Conservation (phyloP, 345 rosid species). For the Salix koriyanagi region DNA sequence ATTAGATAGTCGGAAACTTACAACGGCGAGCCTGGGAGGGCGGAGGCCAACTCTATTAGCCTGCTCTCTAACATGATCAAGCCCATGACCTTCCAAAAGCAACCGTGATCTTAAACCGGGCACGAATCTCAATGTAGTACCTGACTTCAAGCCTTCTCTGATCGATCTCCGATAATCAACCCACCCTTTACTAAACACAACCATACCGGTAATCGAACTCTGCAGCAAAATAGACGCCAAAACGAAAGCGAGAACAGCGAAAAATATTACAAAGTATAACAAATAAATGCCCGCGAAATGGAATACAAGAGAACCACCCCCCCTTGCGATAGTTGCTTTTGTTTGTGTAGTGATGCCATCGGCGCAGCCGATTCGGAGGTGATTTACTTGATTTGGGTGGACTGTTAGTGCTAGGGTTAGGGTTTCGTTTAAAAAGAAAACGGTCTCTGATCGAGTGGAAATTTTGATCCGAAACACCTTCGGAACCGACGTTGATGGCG, state of each 20-base stretch:
- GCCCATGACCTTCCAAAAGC: conserved; percentile 44
- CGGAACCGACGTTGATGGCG: conserved; percentile 3
- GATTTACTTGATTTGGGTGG: conserved; percentile 31
- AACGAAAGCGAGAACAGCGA: conserved; percentile 64
- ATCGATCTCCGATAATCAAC: conserved; percentile 34
- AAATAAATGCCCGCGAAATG: conserved; percentile 63
- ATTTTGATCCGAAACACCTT: conserved; percentile 24
- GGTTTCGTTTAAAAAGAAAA: conserved; percentile 51
- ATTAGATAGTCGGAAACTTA: conserved; percentile 34
- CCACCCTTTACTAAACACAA: conserved; percentile 51
- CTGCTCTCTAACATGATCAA: conserved; percentile 44
- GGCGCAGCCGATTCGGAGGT: conserved; percentile 39
- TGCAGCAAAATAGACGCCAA: conserved; percentile 73
- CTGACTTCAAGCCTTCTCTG: conserved; percentile 48
- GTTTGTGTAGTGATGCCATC: conserved; percentile 28
- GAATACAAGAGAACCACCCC: conserved; percentile 41
- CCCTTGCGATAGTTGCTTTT: conserved; percentile 56
- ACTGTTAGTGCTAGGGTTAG: conserved; percentile 32
- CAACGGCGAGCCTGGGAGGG: conserved; percentile 75
- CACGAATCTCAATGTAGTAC: conserved; percentile 58
- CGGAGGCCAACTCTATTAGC: conserved; percentile 64
- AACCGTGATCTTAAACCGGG: conserved; percentile 34
- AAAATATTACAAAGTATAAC: conserved; percentile 50
- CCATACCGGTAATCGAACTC: conserved; percentile 53
- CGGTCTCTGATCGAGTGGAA: conserved; percentile 61